A percentile compares a stretch with the other conserved stretches of the same genome.
Evolutionary conservation across 495 filamentous ascomycete genomes (phyloP).

Genomic region (Podospora didyma): DNA sequence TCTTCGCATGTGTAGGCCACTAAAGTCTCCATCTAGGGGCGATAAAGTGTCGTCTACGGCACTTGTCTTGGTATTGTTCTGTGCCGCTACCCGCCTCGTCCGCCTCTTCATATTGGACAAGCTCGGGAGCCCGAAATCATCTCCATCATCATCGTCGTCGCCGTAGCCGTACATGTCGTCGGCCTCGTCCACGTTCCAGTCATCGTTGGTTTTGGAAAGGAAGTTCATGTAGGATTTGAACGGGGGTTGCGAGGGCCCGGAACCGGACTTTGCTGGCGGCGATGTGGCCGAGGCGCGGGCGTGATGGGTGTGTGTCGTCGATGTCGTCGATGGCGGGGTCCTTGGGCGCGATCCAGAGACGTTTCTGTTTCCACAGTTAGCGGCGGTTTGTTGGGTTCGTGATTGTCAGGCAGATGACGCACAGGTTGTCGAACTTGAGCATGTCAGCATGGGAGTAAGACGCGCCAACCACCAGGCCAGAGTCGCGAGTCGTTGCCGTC

Average conservation of each 20-base stretch:
- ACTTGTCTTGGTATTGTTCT: conserved; percentile 17
- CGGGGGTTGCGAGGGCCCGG: conserved; percentile 55
- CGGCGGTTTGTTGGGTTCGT: neutral
- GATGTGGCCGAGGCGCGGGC: conserved; percentile 43
- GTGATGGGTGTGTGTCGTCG: conserved; percentile 15
- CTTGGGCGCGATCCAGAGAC: conserved; percentile 44
- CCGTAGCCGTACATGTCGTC: conserved; percentile 68
- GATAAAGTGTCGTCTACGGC: conserved; percentile 9
- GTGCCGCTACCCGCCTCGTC: conserved; percentile 48
- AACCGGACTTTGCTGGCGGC: conserved; percentile 51
- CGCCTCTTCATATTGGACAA: conserved; percentile 81
- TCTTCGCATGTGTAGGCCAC: conserved; percentile 30
- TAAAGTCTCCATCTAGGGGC: conserved; percentile 14
- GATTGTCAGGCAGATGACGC: conserved; percentile 17
- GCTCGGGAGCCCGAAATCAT: conserved; percentile 91
- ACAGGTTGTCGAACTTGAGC: conserved; percentile 78
- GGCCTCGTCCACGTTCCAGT: conserved; percentile 66
- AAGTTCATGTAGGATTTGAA: conserved; percentile 71
- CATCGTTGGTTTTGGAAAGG: conserved; percentile 67
- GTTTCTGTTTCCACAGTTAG: conserved; percentile 31
- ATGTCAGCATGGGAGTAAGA: conserved; percentile 96
- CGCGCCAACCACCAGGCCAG: conserved; percentile 83
- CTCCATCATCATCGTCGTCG: conserved; percentile 81
- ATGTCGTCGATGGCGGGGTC: conserved; percentile 44
- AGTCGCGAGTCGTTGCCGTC: conserved; percentile 55